Evolutionary conservation across 2,329 filamentous ascomycete species (phyloP).

Genomic region (Aspergillus sclerotialis): DNA sequence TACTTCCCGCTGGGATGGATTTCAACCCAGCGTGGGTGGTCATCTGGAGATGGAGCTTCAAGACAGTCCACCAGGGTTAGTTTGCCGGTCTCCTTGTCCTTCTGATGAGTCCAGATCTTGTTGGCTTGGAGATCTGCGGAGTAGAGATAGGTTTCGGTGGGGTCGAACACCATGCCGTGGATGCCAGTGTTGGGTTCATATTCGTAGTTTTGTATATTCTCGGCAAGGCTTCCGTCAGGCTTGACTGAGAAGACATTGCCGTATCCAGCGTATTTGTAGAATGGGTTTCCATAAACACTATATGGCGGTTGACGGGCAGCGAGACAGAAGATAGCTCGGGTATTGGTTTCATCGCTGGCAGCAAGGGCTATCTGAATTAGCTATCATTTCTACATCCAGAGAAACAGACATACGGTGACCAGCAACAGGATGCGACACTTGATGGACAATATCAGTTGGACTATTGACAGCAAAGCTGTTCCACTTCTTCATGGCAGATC

Average conservation of each 20-base stretch:
- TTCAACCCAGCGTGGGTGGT: conserved; percentile 84
- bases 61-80: conserved; percentile 66
- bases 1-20: conserved; percentile 72
- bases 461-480: conserved; percentile 70
- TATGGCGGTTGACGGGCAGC: conserved; percentile 71
- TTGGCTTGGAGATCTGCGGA: conserved; percentile 44
- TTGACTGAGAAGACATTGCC: conserved; percentile 59
- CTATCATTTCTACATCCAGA: background rate
- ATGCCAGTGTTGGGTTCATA: conserved; percentile 40
- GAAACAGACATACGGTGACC: conserved; percentile 55
- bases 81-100: conserved; percentile 53
- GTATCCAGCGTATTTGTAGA: conserved; percentile 77
- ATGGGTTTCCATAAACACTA: conserved; percentile 81
- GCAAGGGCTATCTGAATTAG: conserved; percentile 51
- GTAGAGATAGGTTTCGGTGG: conserved; percentile 39
- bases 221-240: conserved; percentile 32
- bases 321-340: conserved; percentile 81
- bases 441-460: conserved; percentile 68
- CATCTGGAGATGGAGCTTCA: conserved; percentile 61
- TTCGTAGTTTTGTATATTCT: conserved; percentile 40
- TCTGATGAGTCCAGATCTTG: conserved; percentile 72
- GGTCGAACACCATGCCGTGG: conserved; percentile 44
- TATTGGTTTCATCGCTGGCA: conserved; percentile 65
- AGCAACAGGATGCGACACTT: conserved; percentile 66
- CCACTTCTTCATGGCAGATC: conserved; percentile 91